A percentile compares a stretch with the other conserved stretches of the same genome.
Conservation (phyloP, 2,329 filamentous ascomycete species). For the Fusarium sacchari region DNA sequence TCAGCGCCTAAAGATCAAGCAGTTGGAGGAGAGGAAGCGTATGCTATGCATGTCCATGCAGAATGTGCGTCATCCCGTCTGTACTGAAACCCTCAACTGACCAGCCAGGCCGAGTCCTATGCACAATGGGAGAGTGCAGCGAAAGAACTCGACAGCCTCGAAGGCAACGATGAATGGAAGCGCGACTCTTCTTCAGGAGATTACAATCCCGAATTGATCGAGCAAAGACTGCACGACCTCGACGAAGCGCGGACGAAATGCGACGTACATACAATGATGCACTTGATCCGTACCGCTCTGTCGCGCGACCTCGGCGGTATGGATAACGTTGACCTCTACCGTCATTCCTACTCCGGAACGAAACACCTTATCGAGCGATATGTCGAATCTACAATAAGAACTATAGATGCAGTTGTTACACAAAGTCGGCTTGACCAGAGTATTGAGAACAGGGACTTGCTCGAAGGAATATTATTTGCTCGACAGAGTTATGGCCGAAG, state of each 20-base stretch:
- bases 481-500: conserved; percentile 87
- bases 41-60: conserved; percentile 72
- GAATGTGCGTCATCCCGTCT: conserved; percentile 60
- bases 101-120: conserved; percentile 69
- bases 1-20: conserved; percentile 58
- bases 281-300: conserved; percentile 81
- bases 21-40: conserved; percentile 68
- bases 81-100: conserved; percentile 2
- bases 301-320: conserved; percentile 86
- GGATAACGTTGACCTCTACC: conserved; percentile 84
- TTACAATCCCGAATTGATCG: conserved; percentile 76
- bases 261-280: conserved; percentile 81
- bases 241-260: conserved; percentile 77
- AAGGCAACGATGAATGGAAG: conserved; percentile 88
- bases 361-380: conserved; percentile 89
- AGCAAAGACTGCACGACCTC: conserved; percentile 75
- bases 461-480: conserved; percentile 76
- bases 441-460: conserved; percentile 66
- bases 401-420: conserved; percentile 77
- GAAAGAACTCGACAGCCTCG: conserved; percentile 78
- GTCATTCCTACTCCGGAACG: conserved; percentile 85
- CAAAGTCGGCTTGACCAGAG: conserved; percentile 62
- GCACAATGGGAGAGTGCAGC: conserved; percentile 81
- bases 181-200: conserved; percentile 68
- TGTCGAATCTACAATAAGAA: conserved; percentile 80